These are phyloP conservation scores for Fraxinus platypoda DNA, from an alignment of 305 asterid species.

Conservation along the genomic window DNA sequence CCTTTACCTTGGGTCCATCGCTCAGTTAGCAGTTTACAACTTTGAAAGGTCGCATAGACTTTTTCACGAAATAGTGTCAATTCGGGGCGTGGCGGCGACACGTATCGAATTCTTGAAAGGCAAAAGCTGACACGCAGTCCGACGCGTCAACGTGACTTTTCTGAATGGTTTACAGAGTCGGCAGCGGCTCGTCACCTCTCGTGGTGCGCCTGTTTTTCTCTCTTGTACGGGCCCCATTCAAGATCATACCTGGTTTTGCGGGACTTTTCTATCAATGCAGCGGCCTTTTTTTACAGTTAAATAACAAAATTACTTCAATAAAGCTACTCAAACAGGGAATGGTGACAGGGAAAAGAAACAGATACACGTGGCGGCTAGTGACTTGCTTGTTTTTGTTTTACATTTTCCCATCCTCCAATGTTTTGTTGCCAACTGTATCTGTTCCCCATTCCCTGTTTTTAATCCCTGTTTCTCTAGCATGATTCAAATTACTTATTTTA, in stretches of 20 bases:
- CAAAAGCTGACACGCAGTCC: background rate
- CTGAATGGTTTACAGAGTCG: constrained; percentile 17
- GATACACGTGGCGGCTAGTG: too few relatives aligned
- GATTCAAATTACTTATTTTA: too few relatives aligned
- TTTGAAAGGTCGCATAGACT: constrained; percentile 33
- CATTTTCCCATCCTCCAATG: too few relatives aligned
- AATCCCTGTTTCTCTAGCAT: too few relatives aligned
- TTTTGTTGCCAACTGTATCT: too few relatives aligned
- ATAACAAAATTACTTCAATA: too few relatives aligned
- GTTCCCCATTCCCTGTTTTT: too few relatives aligned
- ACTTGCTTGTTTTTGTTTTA: too few relatives aligned
- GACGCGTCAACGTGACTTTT: background rate
- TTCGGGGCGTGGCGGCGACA: constrained; percentile 25
- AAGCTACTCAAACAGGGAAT: too few relatives aligned
- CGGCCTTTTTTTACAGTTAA: background rate
- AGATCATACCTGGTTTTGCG: background rate
- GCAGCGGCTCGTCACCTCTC: constrained; percentile 71
- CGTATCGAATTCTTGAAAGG: constrained; percentile 13
- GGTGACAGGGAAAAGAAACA: too few relatives aligned
- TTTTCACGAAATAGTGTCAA: background rate
- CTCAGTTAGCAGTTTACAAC: background rate
- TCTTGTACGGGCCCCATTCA: background rate
- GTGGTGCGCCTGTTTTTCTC: constrained; percentile 34
- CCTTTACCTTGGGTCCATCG: background rate
- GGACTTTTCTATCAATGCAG: constrained; percentile 4